Percentiles rank a stretch among this genome's conserved stretches.
Conservation (phyloP, 2,329 filamentous ascomycete genomes). For the Madurella fahalii region DNA sequence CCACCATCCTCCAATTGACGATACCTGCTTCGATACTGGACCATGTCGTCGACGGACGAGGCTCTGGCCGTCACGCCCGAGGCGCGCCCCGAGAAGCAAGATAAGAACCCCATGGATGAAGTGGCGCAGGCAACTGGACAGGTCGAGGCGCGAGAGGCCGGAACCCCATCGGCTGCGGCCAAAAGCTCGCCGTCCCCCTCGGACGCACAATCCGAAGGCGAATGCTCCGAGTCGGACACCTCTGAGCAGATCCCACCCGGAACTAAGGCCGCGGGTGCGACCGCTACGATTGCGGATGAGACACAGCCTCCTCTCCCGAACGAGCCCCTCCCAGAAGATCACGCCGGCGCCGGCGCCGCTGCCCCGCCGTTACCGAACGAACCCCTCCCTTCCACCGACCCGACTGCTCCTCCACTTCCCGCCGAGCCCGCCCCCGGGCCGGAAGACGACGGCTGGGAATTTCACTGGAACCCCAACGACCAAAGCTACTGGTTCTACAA, state of each 20-base stretch:
- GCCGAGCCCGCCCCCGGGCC: slow-evolving; percentile 39
- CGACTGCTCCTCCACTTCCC: slow-evolving; percentile 38
- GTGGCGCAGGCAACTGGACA: neutral
- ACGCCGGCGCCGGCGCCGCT: neutral
- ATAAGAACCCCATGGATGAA: neutral
- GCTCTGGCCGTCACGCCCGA: neutral
- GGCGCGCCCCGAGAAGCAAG: neutral
- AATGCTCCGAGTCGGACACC: slow-evolving; percentile 7
- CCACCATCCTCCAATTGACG: neutral
- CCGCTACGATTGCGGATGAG: neutral
- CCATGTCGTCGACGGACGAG: slow-evolving; percentile 7
- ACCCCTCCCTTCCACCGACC: slow-evolving; percentile 16
- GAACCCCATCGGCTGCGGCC: neutral
- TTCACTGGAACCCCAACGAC: slow-evolving; percentile 66
- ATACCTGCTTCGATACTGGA: neutral
- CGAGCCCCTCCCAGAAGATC: slow-evolving; percentile 7
- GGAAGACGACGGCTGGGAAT: slow-evolving; percentile 75
- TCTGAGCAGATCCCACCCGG: neutral
- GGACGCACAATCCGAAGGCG: slow-evolving; percentile 10
- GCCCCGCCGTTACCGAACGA: slow-evolving; percentile 24
- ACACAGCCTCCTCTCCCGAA: slow-evolving; percentile 7
- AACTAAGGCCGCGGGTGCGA: neutral
- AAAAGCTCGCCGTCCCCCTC: neutral
- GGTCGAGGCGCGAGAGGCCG: neutral
- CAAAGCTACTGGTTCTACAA: slow-evolving; percentile 83